Base-by-base conservation (phyloP, 768 basidiomycete species). In the Filobasidium wieringae region DNA sequence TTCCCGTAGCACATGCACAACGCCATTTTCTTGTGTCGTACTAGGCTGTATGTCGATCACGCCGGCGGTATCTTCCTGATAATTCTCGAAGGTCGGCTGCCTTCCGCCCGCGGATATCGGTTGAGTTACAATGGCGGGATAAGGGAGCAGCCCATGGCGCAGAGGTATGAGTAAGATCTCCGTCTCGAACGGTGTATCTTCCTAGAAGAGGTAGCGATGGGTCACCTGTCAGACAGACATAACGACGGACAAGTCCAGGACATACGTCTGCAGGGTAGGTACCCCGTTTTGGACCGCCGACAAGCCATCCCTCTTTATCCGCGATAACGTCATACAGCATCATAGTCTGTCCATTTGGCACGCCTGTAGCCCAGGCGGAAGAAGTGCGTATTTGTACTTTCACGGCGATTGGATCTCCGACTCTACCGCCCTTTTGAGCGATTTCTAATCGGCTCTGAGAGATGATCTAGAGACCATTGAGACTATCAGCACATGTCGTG, bases 291-390 rank as follows among this genome's bases (percentile, higher is more conserved):
- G 33, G 43, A 14, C 60, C 60, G 19, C 39, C 43, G 7, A 61
- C 51, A 4, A 61, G 40, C 60, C 60, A 61, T n/a, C 30, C 39
- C 29, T 57, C 55, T 30, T 52, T 43, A 15, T 57, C 60, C 17
- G 51, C 51, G 24, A 53, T 15, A 15, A 61, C 29, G 24, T 61
- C 60, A 27, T 57, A 61, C 12, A 55, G 41, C 60, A 61, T 61
- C 33, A 37, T 22, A 4, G 40, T 3, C 4, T 45, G 45, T 8
- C 30, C 45, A 17, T 36, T 50, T 5, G 27, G 12, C 8, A 14
- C n/a, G 15, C 11, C 7, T 2, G 37, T 22, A 1, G 52, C 22
- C 39, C 59, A 53, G 12, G 59, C 34, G 24, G 45, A 41, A 2
- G 59, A 49, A 12, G 43, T 55, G 14, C 29, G 27, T 33, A 57